phyloP scores from a whole-genome alignment of 139 green algal genomes.

The Eudorina sp. region DNA sequence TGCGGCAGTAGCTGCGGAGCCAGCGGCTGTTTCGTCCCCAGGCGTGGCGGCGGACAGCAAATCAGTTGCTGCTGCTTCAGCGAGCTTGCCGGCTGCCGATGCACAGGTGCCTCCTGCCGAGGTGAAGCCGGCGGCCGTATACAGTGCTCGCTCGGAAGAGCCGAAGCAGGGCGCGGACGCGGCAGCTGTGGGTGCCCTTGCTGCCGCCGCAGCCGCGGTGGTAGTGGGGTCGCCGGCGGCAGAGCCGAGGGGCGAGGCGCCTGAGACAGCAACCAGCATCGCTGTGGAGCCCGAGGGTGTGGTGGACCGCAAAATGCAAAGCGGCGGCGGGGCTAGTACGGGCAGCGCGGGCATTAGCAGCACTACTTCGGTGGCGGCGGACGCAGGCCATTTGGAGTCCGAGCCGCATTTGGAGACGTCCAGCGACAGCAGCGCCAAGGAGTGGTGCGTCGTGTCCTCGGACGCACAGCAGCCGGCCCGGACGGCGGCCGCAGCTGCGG shows the following conservation, averaged over 20 bases:
- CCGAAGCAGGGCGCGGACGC: background rate
- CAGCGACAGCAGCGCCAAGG: constrained; percentile 46
- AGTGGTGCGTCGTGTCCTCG: constrained; percentile 34
- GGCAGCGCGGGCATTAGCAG: background rate
- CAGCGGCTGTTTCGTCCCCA: background rate
- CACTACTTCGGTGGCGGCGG: background rate
- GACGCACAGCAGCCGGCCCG: background rate
- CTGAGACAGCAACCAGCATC: too few relatives aligned
- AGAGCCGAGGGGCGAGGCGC: too few relatives aligned
- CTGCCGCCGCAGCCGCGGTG: too few relatives aligned
- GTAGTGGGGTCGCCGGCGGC: too few relatives aligned
- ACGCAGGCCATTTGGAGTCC: background rate
- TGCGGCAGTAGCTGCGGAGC: background rate
- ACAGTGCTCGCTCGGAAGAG: too few relatives aligned
- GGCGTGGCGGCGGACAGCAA: background rate
- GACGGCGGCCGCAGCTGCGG: background rate
- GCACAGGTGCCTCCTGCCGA: too few relatives aligned
- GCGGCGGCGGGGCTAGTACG: background rate
- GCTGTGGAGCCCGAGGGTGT: background rate
- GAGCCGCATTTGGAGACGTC: constrained; percentile 37
- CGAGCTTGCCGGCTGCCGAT: too few relatives aligned
- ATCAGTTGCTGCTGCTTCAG: too few relatives aligned
- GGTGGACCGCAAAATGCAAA: background rate
- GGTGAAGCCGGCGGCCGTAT: too few relatives aligned
- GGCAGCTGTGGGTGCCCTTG: background rate